Conservation (phyloP, 164 flowering plant genomes). For the Hamamelis virginiana region DNA sequence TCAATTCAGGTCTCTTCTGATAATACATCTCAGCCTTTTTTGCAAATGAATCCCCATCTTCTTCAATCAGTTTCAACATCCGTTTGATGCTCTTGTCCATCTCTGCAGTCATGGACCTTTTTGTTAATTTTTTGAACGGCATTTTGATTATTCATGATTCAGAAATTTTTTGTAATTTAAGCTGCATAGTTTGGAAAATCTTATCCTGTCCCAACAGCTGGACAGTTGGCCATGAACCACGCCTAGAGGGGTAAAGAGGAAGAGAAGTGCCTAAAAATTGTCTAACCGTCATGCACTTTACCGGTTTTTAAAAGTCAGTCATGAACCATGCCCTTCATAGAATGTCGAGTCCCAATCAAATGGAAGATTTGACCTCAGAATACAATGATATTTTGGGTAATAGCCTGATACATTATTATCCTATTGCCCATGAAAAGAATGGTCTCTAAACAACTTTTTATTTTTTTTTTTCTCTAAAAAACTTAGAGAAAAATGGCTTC, state of each 20-base stretch:
- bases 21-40: conserved; percentile 94
- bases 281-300: not conserved
- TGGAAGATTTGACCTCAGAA: too few relatives aligned
- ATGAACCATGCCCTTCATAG: conserved; percentile 3
- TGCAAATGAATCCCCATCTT: conserved; percentile 87
- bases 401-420: too few relatives aligned
- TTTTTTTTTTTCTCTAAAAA: too few relatives aligned
- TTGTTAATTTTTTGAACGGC: conserved; percentile 24
- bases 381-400: too few relatives aligned
- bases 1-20: conserved; percentile 74
- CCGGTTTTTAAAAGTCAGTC: not conserved
- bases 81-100: conserved; percentile 78
- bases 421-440: too few relatives aligned
- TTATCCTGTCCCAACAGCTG: not conserved
- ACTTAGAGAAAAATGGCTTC: not conserved
- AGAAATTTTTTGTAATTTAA: not conserved
- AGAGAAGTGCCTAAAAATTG: conserved; percentile 4
- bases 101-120: conserved; percentile 44
- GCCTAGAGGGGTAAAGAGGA: not conserved
- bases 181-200: not conserved
- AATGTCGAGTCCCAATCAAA: conserved; percentile 4
- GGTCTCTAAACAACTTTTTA: too few relatives aligned
- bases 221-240: not conserved
- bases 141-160: conserved; percentile 7
- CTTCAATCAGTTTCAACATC: conserved; percentile 88